phyloP scores from a whole-genome alignment of 257 asterid genomes.

The Ajuga chamaepitys region DNA sequence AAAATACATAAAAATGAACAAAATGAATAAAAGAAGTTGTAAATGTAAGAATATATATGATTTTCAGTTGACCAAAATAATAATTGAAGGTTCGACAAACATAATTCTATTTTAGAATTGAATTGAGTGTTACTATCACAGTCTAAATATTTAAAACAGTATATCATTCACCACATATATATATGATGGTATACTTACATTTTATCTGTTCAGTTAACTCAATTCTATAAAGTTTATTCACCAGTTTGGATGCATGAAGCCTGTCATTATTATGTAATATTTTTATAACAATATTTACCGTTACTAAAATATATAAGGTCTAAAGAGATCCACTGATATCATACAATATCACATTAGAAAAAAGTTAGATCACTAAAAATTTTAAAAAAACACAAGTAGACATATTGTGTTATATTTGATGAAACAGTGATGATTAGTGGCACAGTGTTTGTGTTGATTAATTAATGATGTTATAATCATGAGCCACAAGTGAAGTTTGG shows the following conservation, averaged over 20 bases:
- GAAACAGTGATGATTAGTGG: not conserved
- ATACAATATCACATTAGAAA: not conserved
- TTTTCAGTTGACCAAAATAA: too few species aligned
- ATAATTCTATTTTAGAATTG: too few species aligned
- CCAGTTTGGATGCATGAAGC: not conserved
- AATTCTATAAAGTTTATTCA: not conserved
- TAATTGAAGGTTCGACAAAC: too few species aligned
- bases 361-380: not conserved
- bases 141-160: too few species aligned
- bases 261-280: not conserved
- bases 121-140: too few species aligned
- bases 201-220: too few species aligned
- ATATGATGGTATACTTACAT: too few species aligned
- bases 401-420: not conserved
- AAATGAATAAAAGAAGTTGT: too few species aligned
- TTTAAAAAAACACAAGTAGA: not conserved
- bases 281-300: not conserved
- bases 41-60: too few species aligned
- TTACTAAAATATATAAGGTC: not conserved
- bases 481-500: slow-evolving; percentile 8
- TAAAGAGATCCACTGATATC: not conserved
- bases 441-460: not conserved
- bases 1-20: too few species aligned
- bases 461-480: not conserved
- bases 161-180: too few species aligned